Evolutionary conservation across 1,284 basidiomycete species (phyloP), one percentile per base, ranked within the genome.

Genomic region (Austropuccinia psidii): DNA sequence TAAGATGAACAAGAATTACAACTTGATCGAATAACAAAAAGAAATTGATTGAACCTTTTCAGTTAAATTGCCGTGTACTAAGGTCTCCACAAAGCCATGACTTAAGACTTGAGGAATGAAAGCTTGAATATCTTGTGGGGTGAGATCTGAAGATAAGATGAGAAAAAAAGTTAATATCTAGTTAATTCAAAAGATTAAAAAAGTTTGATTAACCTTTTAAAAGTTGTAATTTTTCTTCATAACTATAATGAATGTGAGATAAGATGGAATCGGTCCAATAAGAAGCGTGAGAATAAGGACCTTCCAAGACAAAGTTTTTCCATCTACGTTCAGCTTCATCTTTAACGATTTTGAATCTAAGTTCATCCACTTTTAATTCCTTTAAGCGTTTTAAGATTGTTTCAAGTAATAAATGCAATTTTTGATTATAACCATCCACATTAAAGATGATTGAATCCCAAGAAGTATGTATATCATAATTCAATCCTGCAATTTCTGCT

Each of bases 371-470:
- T 77, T 86, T 82, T 70, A 95, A 84, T 37, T 83, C 83, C 79
- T 86, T 88, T 73, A 90, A 83, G 78, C 87, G 88, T 76, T 89
- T 85, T 52, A 97, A 80, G 70, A 98, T 87, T 75, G 88, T 85
- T 77, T 88, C 83, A 8, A 89, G 85, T 39, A 98, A 85, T 0
- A 90, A 86, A 6, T 87, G 83, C 45, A 98, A 84, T 82, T 97
- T 98, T 83, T 98, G 94, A 79, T 95, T 96, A 83, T 97, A 98
- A 1, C 96, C 96, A 64, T 85, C 86, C 58, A 93, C 83, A 9
- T 85, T 84, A 37, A 97, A 81, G 58, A 84, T 86, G 47, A 98
- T 81, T 1, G 90, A 89, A 35, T 88, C 87, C 7, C 84, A 84
- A 76, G 88, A 85, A 35, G 85, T 84, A 41, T 86, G 83, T 77